These are phyloP conservation scores for Pulveroboletus ravenelii DNA, from an alignment of 768 basidiomycete species.

Conservation along the genomic window DNA sequence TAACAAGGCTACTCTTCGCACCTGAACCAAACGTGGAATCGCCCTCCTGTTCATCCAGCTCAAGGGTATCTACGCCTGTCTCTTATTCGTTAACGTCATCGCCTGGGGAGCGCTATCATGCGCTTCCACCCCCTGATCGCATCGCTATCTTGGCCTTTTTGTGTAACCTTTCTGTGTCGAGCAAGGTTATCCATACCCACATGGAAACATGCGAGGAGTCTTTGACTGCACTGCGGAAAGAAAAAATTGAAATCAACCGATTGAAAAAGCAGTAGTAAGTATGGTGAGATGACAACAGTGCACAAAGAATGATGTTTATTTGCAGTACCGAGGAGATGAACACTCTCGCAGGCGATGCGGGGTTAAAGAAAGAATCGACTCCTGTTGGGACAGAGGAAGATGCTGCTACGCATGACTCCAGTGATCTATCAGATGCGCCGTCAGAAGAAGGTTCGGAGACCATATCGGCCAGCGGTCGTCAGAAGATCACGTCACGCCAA, in stretches of 20 bases:
- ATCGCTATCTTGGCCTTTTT: constrained; percentile 84
- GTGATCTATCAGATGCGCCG: constrained; percentile 67
- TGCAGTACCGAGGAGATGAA: constrained; percentile 71
- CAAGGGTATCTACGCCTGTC: constrained; percentile 46
- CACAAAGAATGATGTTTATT: constrained; percentile 12
- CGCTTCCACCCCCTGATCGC: constrained; percentile 71
- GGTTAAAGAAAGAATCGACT: constrained; percentile 43
- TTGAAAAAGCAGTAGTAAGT: constrained; percentile 84
- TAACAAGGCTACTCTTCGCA: constrained; percentile 70
- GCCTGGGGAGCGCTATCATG: constrained; percentile 67
- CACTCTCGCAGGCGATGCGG: constrained; percentile 50
- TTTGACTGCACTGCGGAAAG: constrained; percentile 88
- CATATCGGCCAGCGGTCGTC: constrained; percentile 38
- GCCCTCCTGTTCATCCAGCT: constrained; percentile 41
- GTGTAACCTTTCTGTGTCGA: constrained; percentile 84
- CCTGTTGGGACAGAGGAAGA: constrained; percentile 47
- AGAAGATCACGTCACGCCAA: constrained; percentile 47
- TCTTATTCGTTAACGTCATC: constrained; percentile 41
- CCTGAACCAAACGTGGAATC: constrained; percentile 46
- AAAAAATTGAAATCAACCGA: constrained; percentile 92
- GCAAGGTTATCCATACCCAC: constrained; percentile 80
- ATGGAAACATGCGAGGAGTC: constrained; percentile 90
- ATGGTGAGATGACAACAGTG: constrained; percentile 1
- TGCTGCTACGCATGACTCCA: constrained; percentile 56
- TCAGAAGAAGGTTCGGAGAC: constrained; percentile 62